Evolutionary conservation across 306 rosid genomes (phyloP), one percentile per base, ranked within the genome.

Genomic region (Pyrus betulifolia): DNA sequence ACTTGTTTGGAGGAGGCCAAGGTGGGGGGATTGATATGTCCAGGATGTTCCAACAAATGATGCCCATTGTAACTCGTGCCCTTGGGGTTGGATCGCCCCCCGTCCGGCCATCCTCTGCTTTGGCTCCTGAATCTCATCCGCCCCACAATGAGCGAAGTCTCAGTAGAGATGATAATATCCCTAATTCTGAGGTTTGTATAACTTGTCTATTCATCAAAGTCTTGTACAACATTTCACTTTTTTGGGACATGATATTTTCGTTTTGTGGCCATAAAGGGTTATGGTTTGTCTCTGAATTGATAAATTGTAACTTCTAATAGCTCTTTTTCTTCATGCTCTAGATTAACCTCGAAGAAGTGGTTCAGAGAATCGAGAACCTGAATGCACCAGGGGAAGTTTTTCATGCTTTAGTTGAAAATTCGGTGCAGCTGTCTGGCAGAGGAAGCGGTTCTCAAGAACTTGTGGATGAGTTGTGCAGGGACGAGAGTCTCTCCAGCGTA

Each of bases 31-130:
- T 92, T 13, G 93, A 95, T 84, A 85, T 92, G 72, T 88, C 97
- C 25, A 89, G 93, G 79, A 91, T 95, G 93, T 77, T 95, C 81
- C 99, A 92, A 82, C 97, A 92, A 88, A 92, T 96, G 98, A 89
- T 96, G 97, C 98, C 99, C 35, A 82, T 96, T 72, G 99, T 92
- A 72, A 88, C 99, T 74, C 92, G 40, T 67, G 99, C 91, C 80
- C 85, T 92, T 76, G 87, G 88, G 38, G 77, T 88, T 49, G 87
- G 96, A 70, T 78, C 81, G 22, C 78, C 57, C 74, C 82, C 87
- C 18, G 58, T 86, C 35, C 86, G 83, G 74, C 72, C 82, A 38
- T 79, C 60, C 72, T 78, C 93, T 78, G 87, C 80, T 75, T 76
- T 74, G 35, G 92, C 80, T 69, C 80, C 87, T 49, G 88, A 82